Conservation (phyloP, 306 rosid genomes). For the Delonix regia region DNA sequence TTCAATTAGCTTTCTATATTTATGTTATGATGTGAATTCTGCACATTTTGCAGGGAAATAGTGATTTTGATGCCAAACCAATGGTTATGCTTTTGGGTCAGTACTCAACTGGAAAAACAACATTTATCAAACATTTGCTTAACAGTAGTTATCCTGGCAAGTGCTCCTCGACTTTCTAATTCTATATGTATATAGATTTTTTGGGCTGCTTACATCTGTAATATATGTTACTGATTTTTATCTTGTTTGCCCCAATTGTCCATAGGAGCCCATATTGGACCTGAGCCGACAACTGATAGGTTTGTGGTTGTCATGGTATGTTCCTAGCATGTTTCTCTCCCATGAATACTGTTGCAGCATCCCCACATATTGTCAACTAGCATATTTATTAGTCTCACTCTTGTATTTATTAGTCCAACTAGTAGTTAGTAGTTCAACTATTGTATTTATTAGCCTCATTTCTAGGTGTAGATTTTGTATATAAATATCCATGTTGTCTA, state of each 20-base stretch:
- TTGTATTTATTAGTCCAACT: no score
- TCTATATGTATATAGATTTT: conserved; percentile 12
- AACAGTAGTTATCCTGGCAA: conserved; percentile 84
- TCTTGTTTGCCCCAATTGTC: conserved; percentile 20
- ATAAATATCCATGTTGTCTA: no score
- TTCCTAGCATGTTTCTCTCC: conserved; percentile 18
- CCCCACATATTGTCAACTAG: no score
- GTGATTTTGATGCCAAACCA: conserved; percentile 98
- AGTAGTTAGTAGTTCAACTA: no score
- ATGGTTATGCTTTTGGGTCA: conserved; percentile 99
- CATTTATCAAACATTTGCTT: conserved; percentile 93
- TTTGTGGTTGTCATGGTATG: conserved; percentile 98
- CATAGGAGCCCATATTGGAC: conserved; percentile 98
- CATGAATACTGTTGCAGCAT: no score
- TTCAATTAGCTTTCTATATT: conserved; percentile 7
- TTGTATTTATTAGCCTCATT: no score
- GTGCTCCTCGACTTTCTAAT: conserved; percentile 17
- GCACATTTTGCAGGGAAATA: conserved; percentile 65
- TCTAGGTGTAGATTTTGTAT: no score
- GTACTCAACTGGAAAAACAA: conserved; percentile 96
- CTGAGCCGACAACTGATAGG: conserved; percentile 98
- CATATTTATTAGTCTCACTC: no score
- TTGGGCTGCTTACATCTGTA: not conserved
- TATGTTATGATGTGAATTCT: conserved; percentile 12
- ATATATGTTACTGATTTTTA: conserved; percentile 11